phyloP scores from a whole-genome alignment of 2,329 filamentous ascomycete species.

The Chaetomiaceae sp. region DNA sequence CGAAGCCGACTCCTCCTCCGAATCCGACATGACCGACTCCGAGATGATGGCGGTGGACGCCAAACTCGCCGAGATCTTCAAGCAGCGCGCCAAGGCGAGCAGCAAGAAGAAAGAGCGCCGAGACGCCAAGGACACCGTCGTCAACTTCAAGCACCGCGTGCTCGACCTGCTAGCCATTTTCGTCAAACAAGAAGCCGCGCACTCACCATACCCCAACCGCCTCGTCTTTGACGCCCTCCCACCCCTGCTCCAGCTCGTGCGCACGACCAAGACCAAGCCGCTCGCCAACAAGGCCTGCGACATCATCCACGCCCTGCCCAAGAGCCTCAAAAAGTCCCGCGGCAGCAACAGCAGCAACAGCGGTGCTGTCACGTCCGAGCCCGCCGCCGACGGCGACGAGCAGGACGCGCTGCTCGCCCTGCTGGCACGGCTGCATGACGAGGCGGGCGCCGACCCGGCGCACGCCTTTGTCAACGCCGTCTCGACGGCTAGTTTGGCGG shows the following conservation, averaged over 20 bases:
- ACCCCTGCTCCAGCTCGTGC: constrained; percentile 69
- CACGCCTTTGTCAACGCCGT: constrained; percentile 69
- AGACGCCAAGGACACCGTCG: constrained; percentile 78
- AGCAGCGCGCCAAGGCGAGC: constrained; percentile 60
- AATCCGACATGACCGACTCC: constrained; percentile 87
- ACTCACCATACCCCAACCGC: constrained; percentile 52
- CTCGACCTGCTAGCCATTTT: constrained; percentile 84
- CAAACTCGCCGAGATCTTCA: constrained; percentile 79
- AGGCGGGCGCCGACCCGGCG: constrained; percentile 56
- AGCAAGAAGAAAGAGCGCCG: constrained; percentile 79
- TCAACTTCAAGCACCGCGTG: constrained; percentile 92
- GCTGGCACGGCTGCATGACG: constrained; percentile 61
- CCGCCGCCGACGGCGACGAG: constrained; percentile 31
- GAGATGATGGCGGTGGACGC: constrained; percentile 88
- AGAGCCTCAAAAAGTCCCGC: constrained; percentile 54
- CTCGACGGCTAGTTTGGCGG: constrained; percentile 63
- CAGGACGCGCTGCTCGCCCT: constrained; percentile 46
- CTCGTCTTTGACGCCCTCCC: constrained; percentile 65
- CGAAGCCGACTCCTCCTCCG: constrained; percentile 53
- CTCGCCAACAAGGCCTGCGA: constrained; percentile 66
- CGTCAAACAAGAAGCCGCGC: constrained; percentile 63
- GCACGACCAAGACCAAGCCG: constrained; percentile 69
- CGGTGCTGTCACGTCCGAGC: constrained; percentile 23
- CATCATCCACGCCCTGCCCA: constrained; percentile 68
- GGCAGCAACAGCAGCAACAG: constrained; percentile 29